Evolutionary conservation across 1,284 basidiomycete genomes (phyloP).

Genomic region (Melampsora occidentalis): DNA sequence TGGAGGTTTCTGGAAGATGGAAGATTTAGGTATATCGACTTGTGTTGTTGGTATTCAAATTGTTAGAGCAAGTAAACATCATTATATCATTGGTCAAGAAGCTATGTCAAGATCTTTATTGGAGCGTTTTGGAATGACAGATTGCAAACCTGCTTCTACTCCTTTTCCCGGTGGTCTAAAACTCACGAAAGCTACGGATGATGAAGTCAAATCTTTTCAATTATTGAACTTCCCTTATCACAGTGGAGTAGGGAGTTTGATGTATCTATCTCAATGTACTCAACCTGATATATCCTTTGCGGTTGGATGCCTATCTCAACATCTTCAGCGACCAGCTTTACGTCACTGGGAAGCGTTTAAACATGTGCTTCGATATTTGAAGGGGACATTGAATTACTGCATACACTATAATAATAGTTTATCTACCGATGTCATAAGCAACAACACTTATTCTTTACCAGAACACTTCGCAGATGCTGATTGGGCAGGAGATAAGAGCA

Average conservation of each 20-base stretch:
- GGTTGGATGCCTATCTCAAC: conserved; percentile 1
- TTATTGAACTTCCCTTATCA: background rate
- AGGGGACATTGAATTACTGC: background rate
- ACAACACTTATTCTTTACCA: background rate
- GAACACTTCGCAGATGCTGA: conserved; percentile 24
- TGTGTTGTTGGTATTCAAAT: too few species aligned
- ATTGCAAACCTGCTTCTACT: too few species aligned
- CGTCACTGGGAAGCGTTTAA: conserved; percentile 17
- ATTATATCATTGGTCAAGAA: too few species aligned
- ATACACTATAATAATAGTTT: background rate
- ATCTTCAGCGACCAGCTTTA: background rate
- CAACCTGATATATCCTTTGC: too few species aligned
- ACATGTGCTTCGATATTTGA: background rate
- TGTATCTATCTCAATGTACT: conserved; percentile 14
- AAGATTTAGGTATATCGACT: too few species aligned
- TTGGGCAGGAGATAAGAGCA: conserved; percentile 36
- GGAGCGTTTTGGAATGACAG: too few species aligned
- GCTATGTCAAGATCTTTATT: too few species aligned
- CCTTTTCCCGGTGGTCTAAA: too few species aligned
- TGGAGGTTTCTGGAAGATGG: too few species aligned
- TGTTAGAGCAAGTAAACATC: too few species aligned
- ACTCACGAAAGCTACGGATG: background rate
- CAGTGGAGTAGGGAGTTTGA: background rate
- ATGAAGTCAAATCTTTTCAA: background rate
- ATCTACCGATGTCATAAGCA: too few species aligned